Evolutionary conservation across 768 basidiomycete genomes (phyloP).

Genomic region (Leccinum arenicola): DNA sequence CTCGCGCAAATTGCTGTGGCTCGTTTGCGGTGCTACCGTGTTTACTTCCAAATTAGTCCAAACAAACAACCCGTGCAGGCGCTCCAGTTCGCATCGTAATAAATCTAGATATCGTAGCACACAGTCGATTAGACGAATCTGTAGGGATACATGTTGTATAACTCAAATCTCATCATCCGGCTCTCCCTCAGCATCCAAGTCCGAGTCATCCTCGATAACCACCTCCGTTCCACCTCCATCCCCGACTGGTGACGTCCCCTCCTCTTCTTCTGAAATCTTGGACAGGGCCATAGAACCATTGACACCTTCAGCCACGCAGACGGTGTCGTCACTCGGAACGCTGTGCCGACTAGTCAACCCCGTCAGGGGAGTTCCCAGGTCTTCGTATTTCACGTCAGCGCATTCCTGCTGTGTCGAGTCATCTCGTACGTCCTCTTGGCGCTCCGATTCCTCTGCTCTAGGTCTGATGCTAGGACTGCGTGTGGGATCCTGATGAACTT

Average conservation of each 20-base stretch:
- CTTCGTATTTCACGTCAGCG: constrained; percentile 50
- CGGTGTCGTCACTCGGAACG: constrained; percentile 56
- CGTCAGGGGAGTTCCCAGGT: constrained; percentile 50
- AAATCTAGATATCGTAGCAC: constrained; percentile 6
- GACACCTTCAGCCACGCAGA: constrained; percentile 37
- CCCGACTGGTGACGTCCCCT: constrained; percentile 3
- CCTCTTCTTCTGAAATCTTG: constrained; percentile 24
- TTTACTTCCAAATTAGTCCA: constrained; percentile 11
- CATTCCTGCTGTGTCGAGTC: constrained; percentile 9
- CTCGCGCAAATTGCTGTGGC: constrained; percentile 30
- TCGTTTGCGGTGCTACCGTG: constrained; percentile 27
- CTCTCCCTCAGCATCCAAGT: constrained; percentile 42
- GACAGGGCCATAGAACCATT: constrained; percentile 28
- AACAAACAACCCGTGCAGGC: constrained; percentile 23
- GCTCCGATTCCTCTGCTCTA: constrained; percentile 1
- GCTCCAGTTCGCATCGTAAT: constrained; percentile 24
- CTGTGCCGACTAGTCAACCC: constrained; percentile 50
- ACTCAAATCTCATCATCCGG: constrained; percentile 47
- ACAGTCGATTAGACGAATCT: constrained; percentile 23
- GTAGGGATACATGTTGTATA: constrained; percentile 33
- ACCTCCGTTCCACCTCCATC: constrained; percentile 7
- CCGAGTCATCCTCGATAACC: constrained; percentile 30
- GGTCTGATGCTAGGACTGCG: neutral
- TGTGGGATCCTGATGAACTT: constrained; percentile 3
- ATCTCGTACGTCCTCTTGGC: neutral